Conservation (phyloP, 192 early-diverging fungal species). For the Diversispora epigaea region DNA sequence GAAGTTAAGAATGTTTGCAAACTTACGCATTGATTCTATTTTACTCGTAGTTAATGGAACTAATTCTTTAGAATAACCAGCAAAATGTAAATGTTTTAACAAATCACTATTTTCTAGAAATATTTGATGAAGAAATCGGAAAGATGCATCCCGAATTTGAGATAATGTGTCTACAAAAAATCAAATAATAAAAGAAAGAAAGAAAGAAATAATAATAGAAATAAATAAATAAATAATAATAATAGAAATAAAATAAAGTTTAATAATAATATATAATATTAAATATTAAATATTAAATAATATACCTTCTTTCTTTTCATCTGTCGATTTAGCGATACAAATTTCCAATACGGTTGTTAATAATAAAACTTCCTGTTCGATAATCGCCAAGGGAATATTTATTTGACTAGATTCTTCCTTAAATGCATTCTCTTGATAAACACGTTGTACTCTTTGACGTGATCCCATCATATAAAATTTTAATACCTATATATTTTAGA, state of each 20-base stretch:
- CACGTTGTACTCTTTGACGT: slow-evolving; percentile 36
- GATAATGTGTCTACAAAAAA: slow-evolving; percentile 11
- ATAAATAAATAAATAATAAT: background rate
- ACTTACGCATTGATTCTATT: slow-evolving; percentile 63
- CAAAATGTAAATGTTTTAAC: slow-evolving; percentile 60
- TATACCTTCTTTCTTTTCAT: slow-evolving; percentile 22
- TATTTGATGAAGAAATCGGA: slow-evolving; percentile 57
- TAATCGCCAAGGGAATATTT: slow-evolving; percentile 33
- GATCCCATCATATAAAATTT: slow-evolving; percentile 44
- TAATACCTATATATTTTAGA: slow-evolving; percentile 28
- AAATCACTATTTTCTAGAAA: slow-evolving; percentile 60
- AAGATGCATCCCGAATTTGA: slow-evolving; percentile 41
- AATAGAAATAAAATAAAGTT: background rate
- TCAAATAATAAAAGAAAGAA: background rate
- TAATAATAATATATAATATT: too few species aligned
- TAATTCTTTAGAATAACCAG: slow-evolving; percentile 54
- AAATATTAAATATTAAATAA: too few species aligned
- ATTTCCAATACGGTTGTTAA: slow-evolving; percentile 58
- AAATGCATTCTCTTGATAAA: background rate
- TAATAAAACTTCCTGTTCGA: slow-evolving; percentile 55
- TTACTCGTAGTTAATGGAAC: slow-evolving; percentile 56
- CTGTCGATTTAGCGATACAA: slow-evolving; percentile 28
- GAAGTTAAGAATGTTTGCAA: background rate
- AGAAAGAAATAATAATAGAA: background rate
- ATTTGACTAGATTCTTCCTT: too few species aligned